Percentiles rank a stretch among this genome's conserved stretches.
Conservation (phyloP, 2,329 filamentous ascomycete genomes). For the Cordyceps fumosorosea region DNA sequence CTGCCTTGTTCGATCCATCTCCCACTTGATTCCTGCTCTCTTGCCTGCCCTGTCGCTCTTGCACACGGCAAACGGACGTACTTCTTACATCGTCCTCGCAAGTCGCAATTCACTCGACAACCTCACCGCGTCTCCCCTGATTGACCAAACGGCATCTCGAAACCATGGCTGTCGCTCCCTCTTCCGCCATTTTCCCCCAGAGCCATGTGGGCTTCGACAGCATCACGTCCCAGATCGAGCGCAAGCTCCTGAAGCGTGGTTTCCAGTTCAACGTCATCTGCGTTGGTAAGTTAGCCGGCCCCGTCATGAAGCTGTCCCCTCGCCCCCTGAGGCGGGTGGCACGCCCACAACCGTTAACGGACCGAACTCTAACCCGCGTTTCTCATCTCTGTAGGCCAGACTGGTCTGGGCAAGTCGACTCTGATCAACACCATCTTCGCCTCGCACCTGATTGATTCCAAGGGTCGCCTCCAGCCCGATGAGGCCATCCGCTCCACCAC, state of each 20-base stretch:
- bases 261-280: conserved; percentile 99
- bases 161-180: conserved; percentile 54
- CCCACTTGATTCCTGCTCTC: not conserved
- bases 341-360: conserved; percentile 9
- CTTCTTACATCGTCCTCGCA: not conserved
- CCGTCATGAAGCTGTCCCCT: not conserved
- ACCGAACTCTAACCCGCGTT: conserved; percentile 14
- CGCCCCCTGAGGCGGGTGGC: conserved; percentile 14
- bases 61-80: not conserved
- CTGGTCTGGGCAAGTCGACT: conserved; percentile 96
- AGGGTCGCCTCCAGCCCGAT: conserved; percentile 86
- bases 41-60: conserved; percentile 12
- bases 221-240: conserved; percentile 99
- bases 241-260: conserved; percentile 98
- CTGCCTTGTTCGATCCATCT: conserved; percentile 7
- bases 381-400: conserved; percentile 64
- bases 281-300: conserved; percentile 63
- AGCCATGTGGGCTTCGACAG: conserved; percentile 99
- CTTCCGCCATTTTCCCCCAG: conserved; percentile 74
- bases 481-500: conserved; percentile 93
- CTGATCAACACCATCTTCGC: conserved; percentile 99
- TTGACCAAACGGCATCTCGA: conserved; percentile 4
- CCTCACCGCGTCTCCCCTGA: not conserved
- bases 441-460: conserved; percentile 97
- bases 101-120: not conserved